Base-by-base conservation (phyloP, 768 basidiomycete species). In the Lentinus tigrinus region DNA sequence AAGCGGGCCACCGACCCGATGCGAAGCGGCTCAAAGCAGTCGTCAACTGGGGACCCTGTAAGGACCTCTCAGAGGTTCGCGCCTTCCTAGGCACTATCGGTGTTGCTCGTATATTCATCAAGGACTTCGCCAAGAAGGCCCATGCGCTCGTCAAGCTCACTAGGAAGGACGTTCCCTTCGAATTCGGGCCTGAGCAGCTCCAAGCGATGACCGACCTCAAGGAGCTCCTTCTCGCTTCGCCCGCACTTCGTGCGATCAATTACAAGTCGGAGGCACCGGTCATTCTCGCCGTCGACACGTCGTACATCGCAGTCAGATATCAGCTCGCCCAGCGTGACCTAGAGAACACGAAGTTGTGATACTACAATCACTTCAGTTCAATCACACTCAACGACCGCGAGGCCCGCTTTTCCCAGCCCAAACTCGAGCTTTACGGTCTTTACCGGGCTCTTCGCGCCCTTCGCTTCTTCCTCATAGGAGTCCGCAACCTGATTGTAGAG, bases 341-440 rank as follows among this genome's bases (percentile, higher is more conserved):
- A 0, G 54, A 68, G 1, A 47, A 63, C 0, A 54, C 57, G 14
- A 11, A 28, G 27, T 24, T 6, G 4, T 56, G 63, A 0, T 65
- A 68, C 21, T 76, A 70, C 26, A 65, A 67, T 0, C 61, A 66
- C 0, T 81, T 78, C 38, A 67, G 75, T 4, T 52, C 50, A 4
- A 52, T 52, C 36, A 38, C 50, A 3, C 50, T 52, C 36, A 52
- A 52, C 28, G 50, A 37, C 4, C 37, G 50, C 19, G 47, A 48
- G 28, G 4, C 47, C 14, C 9, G 52, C 14, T 62, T 46, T 43
- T 57, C 63, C 21, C 70, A 71, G 51, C 52, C 68, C 4, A 71
- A 71, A 47, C 31, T 71, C 11, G 65, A 71, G 39, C 48, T 71
- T 1, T 71, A 69, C 47, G 66, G 70, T 1, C 52, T 58, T 2